These are phyloP conservation scores for Psilocybe azurescens DNA, from an alignment of 768 basidiomycete genomes.

Conservation along the genomic window DNA sequence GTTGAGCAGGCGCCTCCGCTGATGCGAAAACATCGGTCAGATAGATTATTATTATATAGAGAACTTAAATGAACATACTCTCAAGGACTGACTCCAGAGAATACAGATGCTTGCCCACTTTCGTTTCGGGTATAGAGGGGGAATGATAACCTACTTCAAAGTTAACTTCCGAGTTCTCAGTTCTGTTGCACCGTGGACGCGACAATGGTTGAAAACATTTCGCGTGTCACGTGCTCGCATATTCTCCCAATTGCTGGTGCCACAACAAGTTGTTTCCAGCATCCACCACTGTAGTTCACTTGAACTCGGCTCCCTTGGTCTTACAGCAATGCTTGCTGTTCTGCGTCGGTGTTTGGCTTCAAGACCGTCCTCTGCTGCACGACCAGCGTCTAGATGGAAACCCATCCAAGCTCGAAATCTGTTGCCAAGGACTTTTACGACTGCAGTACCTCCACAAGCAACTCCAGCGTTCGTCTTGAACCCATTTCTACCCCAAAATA, in stretches of 20 bases:
- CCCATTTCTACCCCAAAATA: conserved; percentile 3
- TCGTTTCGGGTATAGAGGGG: conserved; percentile 1
- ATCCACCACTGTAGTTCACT: background rate
- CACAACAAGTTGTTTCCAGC: background rate
- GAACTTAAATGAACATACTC: background rate
- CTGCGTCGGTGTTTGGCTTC: conserved; percentile 17
- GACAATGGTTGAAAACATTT: conserved; percentile 34
- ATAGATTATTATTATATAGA: background rate
- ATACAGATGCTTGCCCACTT: background rate
- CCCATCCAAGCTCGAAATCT: background rate
- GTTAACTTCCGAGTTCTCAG: background rate
- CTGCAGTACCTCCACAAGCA: conserved; percentile 21
- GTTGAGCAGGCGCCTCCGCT: conserved; percentile 6
- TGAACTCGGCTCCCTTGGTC: background rate
- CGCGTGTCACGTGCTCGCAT: conserved; percentile 33
- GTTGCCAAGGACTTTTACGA: conserved; percentile 7
- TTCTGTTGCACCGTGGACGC: conserved; percentile 4
- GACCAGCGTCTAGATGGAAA: background rate
- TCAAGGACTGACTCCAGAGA: background rate
- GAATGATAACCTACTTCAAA: background rate
- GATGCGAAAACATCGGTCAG: conserved; percentile 3
- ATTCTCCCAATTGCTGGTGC: background rate
- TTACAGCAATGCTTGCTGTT: conserved; percentile 20
- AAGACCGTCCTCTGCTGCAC: background rate
- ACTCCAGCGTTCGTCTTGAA: conserved; percentile 35